Percentiles rank a stretch among this genome's conserved stretches.
Evolutionary conservation across 352 stramenopile genomes (phyloP).

Genomic region (Phytopythium aichiense): DNA sequence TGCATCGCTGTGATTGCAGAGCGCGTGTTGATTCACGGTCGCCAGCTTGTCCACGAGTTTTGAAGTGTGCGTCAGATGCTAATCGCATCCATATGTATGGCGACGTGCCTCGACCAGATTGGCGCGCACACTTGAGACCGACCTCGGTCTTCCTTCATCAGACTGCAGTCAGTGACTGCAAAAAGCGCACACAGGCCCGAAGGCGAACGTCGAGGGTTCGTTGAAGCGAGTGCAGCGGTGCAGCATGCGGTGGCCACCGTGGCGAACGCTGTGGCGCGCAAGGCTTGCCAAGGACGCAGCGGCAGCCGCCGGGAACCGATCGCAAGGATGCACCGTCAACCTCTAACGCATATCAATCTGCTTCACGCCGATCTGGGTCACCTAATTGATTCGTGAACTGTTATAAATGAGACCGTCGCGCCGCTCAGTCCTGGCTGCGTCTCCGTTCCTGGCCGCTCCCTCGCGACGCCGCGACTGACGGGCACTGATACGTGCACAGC

Average conservation of each 20-base stretch:
- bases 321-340: neutral
- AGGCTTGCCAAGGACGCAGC: neutral
- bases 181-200: neutral
- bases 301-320: neutral
- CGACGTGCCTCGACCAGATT: constrained; percentile 1
- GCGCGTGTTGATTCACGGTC: neutral
- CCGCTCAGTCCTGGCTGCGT: neutral
- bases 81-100: neutral
- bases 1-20: neutral
- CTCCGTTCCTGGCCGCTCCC: neutral
- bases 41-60: neutral
- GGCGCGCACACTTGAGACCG: neutral
- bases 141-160: too few relatives aligned
- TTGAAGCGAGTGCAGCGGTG: neutral
- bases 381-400: neutral
- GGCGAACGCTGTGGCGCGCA: neutral
- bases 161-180: neutral
- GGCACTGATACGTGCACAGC: neutral
- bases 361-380: neutral
- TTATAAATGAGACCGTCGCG: neutral
- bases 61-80: neutral
- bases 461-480: neutral
- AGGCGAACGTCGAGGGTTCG: neutral
- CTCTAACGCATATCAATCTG: neutral
- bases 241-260: neutral